Evolutionary conservation across 441 rosid species (phyloP).

Genomic region (Corymbia citriodora): DNA sequence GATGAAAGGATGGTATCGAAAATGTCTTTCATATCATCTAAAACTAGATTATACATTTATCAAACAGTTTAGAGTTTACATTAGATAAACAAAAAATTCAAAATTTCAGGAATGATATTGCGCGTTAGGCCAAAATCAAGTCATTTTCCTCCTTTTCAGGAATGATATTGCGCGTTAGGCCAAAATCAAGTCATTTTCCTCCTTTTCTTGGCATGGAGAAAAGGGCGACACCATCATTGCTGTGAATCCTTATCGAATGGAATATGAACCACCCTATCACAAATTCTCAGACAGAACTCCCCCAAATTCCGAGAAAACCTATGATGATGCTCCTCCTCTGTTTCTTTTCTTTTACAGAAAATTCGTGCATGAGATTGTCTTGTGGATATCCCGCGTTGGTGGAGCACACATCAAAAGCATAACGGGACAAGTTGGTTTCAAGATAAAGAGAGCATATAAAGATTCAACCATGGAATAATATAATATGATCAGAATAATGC

Average conservation of each 20-base stretch:
- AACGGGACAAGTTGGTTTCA: neutral
- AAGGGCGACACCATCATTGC: neutral
- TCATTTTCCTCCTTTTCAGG: neutral
- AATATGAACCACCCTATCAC: neutral
- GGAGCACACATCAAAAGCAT: neutral
- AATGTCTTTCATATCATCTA: neutral
- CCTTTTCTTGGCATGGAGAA: neutral
- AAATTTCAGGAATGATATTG: too few relatives aligned
- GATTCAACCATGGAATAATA: neutral
- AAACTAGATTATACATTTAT: neutral
- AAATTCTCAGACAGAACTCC: neutral
- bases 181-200: neutral
- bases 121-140: too few relatives aligned
- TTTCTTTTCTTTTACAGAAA: neutral
- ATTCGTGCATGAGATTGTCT: neutral
- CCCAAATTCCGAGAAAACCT: neutral
- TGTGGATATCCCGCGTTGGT: neutral
- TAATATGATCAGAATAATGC: neutral
- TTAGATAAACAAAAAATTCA: neutral
- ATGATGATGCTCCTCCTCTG: neutral
- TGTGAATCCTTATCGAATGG: neutral
- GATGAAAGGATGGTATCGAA: neutral
- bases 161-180: too few relatives aligned
- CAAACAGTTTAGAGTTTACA: rapidly evolving
- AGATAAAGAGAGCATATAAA: neutral